Conservation (phyloP, 768 basidiomycete species). For the Tubosaeta brunneosetosa region DNA sequence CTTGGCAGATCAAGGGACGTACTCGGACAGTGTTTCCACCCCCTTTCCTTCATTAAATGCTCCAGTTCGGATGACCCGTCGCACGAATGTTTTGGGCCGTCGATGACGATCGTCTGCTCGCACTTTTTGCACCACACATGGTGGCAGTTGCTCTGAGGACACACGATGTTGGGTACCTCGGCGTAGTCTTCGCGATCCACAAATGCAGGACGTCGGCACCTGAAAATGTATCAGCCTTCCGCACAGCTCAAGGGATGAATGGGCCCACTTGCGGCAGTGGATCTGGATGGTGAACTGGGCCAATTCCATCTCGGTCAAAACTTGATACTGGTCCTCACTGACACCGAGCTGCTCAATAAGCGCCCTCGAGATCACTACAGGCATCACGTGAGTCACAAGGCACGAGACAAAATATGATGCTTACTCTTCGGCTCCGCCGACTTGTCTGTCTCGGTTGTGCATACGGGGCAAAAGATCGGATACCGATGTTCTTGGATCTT, state of each 20-base stretch:
- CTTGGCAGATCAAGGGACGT: slow-evolving; percentile 7
- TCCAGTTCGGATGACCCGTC: slow-evolving; percentile 54
- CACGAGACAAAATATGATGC: slow-evolving; percentile 3
- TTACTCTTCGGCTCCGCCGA: slow-evolving; percentile 15
- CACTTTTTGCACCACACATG: slow-evolving; percentile 62
- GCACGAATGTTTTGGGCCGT: slow-evolving; percentile 48
- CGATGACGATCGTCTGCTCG: slow-evolving; percentile 35
- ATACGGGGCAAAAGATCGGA: slow-evolving; percentile 60
- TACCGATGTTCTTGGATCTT: slow-evolving; percentile 51
- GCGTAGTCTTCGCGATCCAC: slow-evolving; percentile 49
- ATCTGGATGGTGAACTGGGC: slow-evolving; percentile 38
- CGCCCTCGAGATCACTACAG: slow-evolving; percentile 36
- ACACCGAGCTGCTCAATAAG: slow-evolving; percentile 46
- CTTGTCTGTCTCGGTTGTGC: slow-evolving; percentile 25
- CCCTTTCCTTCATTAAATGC: slow-evolving; percentile 46
- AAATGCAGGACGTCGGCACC: slow-evolving; percentile 45
- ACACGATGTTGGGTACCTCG: slow-evolving; percentile 38
- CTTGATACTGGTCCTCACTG: slow-evolving; percentile 35
- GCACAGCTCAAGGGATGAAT: neutral
- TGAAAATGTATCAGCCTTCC: slow-evolving; percentile 15
- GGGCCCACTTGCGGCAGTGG: slow-evolving; percentile 45
- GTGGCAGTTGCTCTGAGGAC: slow-evolving; percentile 45
- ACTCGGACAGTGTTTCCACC: slow-evolving; percentile 67
- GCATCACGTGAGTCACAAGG: neutral
- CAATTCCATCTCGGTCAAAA: slow-evolving; percentile 46